Evolutionary conservation across 352 stramenopile species (phyloP).

Genomic region (Pythium vanterpoolii): DNA sequence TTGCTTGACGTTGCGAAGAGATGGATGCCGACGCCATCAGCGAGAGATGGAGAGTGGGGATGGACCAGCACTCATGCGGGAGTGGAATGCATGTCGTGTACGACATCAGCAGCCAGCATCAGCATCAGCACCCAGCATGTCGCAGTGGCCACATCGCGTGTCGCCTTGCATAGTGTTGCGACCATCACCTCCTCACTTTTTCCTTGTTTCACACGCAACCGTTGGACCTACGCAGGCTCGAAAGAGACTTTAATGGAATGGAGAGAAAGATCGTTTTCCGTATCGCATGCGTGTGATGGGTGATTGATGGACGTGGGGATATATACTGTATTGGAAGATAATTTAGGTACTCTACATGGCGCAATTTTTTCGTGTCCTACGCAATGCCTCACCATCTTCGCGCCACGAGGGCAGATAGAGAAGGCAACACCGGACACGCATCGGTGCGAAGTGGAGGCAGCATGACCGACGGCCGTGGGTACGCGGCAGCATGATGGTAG

Average conservation of each 20-base stretch:
- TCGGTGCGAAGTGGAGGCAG: conserved; percentile 22
- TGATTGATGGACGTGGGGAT: background rate
- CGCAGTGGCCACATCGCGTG: background rate
- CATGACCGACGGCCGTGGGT: background rate
- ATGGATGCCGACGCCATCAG: no score
- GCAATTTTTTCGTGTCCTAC: background rate
- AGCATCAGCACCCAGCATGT: no score
- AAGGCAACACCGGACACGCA: conserved; percentile 10
- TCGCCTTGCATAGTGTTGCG: background rate
- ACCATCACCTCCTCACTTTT: background rate
- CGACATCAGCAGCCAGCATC: no score
- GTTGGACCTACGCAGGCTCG: no score
- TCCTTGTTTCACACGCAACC: background rate
- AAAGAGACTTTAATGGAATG: no score
- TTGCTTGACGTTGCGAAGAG: no score
- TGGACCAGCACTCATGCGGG: background rate
- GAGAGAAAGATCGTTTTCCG: no score
- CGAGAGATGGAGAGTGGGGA: no score
- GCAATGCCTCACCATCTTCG: conserved; percentile 13
- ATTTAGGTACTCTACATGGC: conserved; percentile 18
- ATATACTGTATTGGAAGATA: conserved; percentile 11
- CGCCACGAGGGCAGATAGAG: conserved; percentile 17
- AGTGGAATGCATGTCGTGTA: no score
- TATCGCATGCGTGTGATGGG: no score
- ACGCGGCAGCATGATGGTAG: background rate